Evolutionary conservation across 1,139 yeast genomes (phyloP).

Genomic region (Suhomyces wounanorum): DNA sequence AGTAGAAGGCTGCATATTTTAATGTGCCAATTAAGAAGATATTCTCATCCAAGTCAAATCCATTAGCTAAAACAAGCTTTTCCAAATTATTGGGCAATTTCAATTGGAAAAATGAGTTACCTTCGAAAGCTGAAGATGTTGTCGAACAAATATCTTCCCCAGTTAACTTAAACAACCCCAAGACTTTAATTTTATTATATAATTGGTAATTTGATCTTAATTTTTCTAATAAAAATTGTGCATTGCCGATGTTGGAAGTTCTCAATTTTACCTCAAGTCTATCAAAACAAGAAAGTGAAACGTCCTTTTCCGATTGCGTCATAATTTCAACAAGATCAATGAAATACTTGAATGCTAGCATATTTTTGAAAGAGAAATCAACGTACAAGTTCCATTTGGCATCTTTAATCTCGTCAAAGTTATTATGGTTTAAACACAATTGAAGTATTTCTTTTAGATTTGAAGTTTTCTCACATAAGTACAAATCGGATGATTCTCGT

Average conservation of each 20-base stretch:
- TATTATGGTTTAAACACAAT: conserved; percentile 5
- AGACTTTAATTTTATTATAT: conserved; percentile 12
- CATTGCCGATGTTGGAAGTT: conserved; percentile 9
- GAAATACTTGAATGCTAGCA: conserved; percentile 10
- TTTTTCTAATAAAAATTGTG: conserved; percentile 11
- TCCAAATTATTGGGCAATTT: conserved; percentile 14
- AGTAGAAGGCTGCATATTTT: conserved; percentile 13
- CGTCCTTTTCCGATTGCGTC: conserved; percentile 4
- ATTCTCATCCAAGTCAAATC: conserved; percentile 15
- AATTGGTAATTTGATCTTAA: conserved; percentile 8
- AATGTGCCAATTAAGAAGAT: conserved; percentile 12
- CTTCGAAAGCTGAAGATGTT: not conserved
- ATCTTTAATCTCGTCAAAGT: not conserved
- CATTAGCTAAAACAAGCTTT: conserved; percentile 15
- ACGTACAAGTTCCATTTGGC: conserved; percentile 10
- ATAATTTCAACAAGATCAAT: conserved; percentile 9
- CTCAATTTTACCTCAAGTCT: conserved; percentile 12
- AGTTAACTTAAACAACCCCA: conserved; percentile 16
- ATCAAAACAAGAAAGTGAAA: conserved; percentile 6
- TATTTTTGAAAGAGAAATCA: conserved; percentile 12
- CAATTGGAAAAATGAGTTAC: not conserved
- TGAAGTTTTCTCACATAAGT: conserved; percentile 7
- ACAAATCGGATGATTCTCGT: conserved; percentile 4
- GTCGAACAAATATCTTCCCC: conserved; percentile 4
- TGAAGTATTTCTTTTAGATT: conserved; percentile 10